Evolutionary conservation across 2,329 filamentous ascomycete species (phyloP).

Genomic region (Colletotrichum lentis): DNA sequence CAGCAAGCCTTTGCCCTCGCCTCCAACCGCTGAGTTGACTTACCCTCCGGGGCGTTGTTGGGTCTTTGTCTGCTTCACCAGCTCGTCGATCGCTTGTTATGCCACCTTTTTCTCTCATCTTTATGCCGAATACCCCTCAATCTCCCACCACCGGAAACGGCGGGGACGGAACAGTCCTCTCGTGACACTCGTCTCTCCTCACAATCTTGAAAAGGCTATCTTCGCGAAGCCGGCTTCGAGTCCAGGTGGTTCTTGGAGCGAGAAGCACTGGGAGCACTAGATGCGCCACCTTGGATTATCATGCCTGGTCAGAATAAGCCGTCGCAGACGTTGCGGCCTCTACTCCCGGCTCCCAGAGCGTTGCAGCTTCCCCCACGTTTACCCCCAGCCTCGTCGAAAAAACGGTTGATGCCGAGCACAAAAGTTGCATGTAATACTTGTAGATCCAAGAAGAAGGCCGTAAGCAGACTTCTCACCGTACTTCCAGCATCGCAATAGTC

Average conservation of each 20-base stretch:
- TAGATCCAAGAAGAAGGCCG: constrained; percentile 40
- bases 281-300: neutral
- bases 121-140: constrained; percentile 28
- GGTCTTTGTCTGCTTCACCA: constrained; percentile 9
- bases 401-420: constrained; percentile 12
- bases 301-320: constrained; percentile 28
- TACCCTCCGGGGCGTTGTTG: neutral
- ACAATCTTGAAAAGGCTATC: neutral
- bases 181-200: constrained; percentile 4
- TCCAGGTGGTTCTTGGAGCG: neutral
- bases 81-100: constrained; percentile 29
- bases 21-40: neutral
- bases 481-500: neutral
- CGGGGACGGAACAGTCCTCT: neutral
- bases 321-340: constrained; percentile 23
- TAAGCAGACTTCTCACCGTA: constrained; percentile 23
- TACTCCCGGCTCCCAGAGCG: constrained; percentile 27
- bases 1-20: neutral
- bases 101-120: constrained; percentile 2
- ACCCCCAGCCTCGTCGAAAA: constrained; percentile 12
- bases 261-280: neutral
- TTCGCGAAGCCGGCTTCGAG: neutral
- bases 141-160: constrained; percentile 15
- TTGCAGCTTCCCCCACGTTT: constrained; percentile 8
- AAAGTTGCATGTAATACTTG: constrained; percentile 41